Percentiles rank a stretch among this genome's conserved stretches.
These are phyloP conservation scores for Rhytidhysteron rufulum DNA, from an alignment of 2,329 filamentous ascomycete genomes.

Conservation along the genomic window DNA sequence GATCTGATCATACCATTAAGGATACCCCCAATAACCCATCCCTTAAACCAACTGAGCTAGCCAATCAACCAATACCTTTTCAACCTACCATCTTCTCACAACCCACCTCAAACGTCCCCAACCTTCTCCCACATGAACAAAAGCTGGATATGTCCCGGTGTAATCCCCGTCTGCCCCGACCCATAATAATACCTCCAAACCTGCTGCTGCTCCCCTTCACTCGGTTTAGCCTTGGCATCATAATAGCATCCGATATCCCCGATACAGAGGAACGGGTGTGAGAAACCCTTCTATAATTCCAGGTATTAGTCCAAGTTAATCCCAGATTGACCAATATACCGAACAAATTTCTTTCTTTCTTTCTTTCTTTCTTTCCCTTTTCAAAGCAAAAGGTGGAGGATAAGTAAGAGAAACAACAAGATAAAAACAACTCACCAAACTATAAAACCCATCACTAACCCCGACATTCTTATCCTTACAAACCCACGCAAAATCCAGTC, in stretches of 20 bases:
- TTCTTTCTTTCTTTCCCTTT: too few relatives aligned
- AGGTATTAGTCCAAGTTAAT: background rate
- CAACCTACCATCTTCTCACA: background rate
- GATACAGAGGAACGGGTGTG: slow-evolving; percentile 29
- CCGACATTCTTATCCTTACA: slow-evolving; percentile 14
- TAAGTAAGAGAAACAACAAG: background rate
- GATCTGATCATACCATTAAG: background rate
- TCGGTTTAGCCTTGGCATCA: slow-evolving; percentile 24
- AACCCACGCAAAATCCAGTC: slow-evolving; percentile 21
- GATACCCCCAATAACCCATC: background rate
- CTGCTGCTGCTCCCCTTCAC: slow-evolving; percentile 11
- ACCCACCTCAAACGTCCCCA: too few relatives aligned
- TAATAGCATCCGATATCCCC: slow-evolving; percentile 31
- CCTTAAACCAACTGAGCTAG: background rate
- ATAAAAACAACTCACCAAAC: slow-evolving; percentile 16
- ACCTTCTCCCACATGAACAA: slow-evolving; percentile 28
- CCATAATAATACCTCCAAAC: slow-evolving; percentile 32
- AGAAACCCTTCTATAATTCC: slow-evolving; percentile 14
- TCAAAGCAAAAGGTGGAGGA: too few relatives aligned
- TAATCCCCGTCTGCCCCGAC: slow-evolving; percentile 28
- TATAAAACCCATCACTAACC: slow-evolving; percentile 28
- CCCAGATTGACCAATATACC: background rate
- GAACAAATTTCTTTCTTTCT: too few relatives aligned
- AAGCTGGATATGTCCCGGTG: slow-evolving; percentile 26
- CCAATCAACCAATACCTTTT: background rate